phyloP scores from a whole-genome alignment of 106 monocot genomes.

The Cymbidium sinense region DNA sequence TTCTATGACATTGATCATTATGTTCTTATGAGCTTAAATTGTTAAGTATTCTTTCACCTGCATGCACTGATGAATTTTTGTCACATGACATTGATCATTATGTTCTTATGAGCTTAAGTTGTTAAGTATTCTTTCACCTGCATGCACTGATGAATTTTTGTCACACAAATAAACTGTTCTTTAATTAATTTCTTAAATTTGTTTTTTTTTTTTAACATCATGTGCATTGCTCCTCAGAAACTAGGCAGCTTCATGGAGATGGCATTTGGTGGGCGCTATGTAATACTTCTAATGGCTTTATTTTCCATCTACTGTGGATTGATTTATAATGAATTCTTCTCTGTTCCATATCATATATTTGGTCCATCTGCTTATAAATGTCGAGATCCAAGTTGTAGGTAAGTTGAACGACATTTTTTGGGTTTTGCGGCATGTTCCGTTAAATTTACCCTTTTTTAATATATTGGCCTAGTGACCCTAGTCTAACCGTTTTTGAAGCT shows the following conservation, averaged over 20 bases:
- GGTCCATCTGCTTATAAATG: slow-evolving; percentile 93
- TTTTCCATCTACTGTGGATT: slow-evolving; percentile 99
- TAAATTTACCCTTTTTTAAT: not conserved
- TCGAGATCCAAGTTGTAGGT: slow-evolving; percentile 75
- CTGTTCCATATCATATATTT: slow-evolving; percentile 91
- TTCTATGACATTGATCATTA: not conserved
- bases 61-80: not conserved
- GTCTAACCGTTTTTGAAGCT: too few relatives aligned
- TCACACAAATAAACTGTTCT: not conserved
- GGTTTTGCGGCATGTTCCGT: not conserved
- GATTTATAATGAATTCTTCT: slow-evolving; percentile 98
- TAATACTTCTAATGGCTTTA: slow-evolving; percentile 90
- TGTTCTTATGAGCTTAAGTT: not conserved
- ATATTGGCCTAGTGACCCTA: too few relatives aligned
- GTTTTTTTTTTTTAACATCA: not conserved
- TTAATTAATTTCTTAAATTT: slow-evolving; percentile 4
- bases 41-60: not conserved
- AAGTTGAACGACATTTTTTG: not conserved
- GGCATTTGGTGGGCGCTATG: slow-evolving; percentile 99
- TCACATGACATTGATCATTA: not conserved
- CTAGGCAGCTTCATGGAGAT: slow-evolving; percentile 99
- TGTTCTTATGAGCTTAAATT: not conserved
- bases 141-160: not conserved
- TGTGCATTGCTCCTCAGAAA: slow-evolving; percentile 51
- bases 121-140: not conserved